Evolutionary conservation across 768 basidiomycete genomes (phyloP), one percentile per base, ranked within the genome.

Genomic region (Inosperma sp.): DNA sequence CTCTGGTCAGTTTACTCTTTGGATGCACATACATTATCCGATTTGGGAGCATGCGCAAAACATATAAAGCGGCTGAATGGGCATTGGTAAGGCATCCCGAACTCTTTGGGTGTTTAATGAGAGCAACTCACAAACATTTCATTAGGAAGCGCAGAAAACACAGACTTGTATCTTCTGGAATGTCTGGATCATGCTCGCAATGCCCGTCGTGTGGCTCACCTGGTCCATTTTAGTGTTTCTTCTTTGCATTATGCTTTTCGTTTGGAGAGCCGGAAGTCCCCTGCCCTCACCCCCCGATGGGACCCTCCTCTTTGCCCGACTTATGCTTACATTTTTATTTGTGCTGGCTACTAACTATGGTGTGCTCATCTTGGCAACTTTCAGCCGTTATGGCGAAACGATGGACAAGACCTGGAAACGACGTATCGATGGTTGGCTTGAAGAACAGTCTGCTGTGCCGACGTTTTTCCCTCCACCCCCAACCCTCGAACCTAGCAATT

Each of bases 151-250:
- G 3, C 73, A 76, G 37, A 66, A 59, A 27, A 49, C 54, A 2
- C 55, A 56, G 17, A 56, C 62, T 1, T 34, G 46, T 7, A 59
- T 64, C 23, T 67, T 61, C 56, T 71, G 83, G 83, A 85, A 85
- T 52, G 78, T 86, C 13, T 85, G 84, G 83, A 78, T 86, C 0
- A 53, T 86, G 14, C 70, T 86, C 23, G 79, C 83, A 0, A 75
- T 82, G 71, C 84, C 84, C 1, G 79, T 75, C 0, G 59, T 81
- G 13, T 86, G 82, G 80, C 74, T 84, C 8, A 8, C 22, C 29
- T 78, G 78, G 78, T 82, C 84, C 1, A 77, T 84, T 64, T 72
- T 83, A 31, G 64, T 76, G 39, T 84, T 82, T 62, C 59, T 80
- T 53, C 56, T 68, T 7, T 72, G 78, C 31, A 80, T 83, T 49